A percentile compares a stretch with the other conserved stretches of the same genome.
These are phyloP conservation scores for Fusarium robinianum DNA, from an alignment of 2,329 filamentous ascomycete species.

Conservation along the genomic window DNA sequence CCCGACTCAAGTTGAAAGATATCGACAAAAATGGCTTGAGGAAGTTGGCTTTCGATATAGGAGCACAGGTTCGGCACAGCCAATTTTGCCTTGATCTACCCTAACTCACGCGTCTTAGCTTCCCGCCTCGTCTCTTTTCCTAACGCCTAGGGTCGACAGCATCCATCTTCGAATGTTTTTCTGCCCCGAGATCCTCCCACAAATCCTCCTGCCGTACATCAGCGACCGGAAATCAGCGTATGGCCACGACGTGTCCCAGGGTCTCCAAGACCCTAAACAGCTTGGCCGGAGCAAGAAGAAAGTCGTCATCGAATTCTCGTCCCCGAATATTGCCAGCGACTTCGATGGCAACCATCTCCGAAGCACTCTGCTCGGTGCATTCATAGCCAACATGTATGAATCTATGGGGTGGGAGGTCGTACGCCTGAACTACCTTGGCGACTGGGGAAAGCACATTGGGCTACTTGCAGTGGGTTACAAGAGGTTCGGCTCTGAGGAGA, in stretches of 20 bases:
- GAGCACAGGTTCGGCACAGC: constrained; percentile 4
- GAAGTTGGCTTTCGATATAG: constrained; percentile 13
- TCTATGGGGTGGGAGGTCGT: constrained; percentile 68
- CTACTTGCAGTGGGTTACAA: constrained; percentile 67
- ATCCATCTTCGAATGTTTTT: constrained; percentile 19
- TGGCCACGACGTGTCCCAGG: constrained; percentile 11
- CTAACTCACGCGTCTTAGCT: constrained; percentile 8
- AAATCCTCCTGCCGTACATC: constrained; percentile 19
- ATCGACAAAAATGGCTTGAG: constrained; percentile 12
- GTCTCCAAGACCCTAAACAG: constrained; percentile 1
- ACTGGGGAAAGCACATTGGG: constrained; percentile 71
- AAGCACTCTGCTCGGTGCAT: constrained; percentile 75
- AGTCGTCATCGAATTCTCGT: constrained; percentile 73
- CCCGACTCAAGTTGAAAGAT: constrained; percentile 13
- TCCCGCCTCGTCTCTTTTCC: constrained; percentile 13
- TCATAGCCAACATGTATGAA: constrained; percentile 67
- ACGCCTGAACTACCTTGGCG: constrained; percentile 72
- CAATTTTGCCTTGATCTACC: background rate
- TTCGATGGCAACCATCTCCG: constrained; percentile 77
- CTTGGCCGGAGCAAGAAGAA: constrained; percentile 11
- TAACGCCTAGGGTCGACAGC: constrained; percentile 18
- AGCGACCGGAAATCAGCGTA: constrained; percentile 8
- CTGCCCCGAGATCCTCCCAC: constrained; percentile 12
- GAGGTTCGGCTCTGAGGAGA: constrained; percentile 65
- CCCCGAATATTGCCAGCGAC: constrained; percentile 76